Base-by-base conservation (phyloP, 2,329 filamentous ascomycete species). In the Lachnellula suecica region DNA sequence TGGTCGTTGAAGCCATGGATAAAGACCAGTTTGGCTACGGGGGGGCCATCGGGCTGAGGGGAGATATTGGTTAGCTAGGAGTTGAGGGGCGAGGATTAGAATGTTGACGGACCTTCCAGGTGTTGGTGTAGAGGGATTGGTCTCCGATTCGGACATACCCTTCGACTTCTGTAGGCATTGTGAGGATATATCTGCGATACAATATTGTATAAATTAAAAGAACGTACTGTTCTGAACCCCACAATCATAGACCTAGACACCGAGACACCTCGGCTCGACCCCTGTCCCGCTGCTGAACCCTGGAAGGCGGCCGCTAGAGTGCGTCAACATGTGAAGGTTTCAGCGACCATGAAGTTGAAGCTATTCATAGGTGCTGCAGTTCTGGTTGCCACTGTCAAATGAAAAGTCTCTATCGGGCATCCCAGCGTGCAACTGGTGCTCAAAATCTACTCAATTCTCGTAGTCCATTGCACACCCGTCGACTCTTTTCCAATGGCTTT, bases 1-100 rank as follows among this genome's bases (percentile, higher is more conserved):
- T 95, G 90, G 71, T 96, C 92, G 69, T 84, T 91, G 77, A 92
- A 97, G 64, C 92, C 92, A 72, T 97, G 92, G 58, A 97, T 74
- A 71, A 95, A 88, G 63, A 94, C 77, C 45, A 96, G 70, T 60
- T 88, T 88, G 31, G 91, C 91, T 63, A 79, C 81, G 50, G 63
- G 51, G 2, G 61, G 51, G 13, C 42, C 56, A 31, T 65, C 61
- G 7, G 66, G 63, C 66, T 68, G 49, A 3, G 6, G 43, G 23
- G 23, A 23, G n/a, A n/a, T n/a, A n/a, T n/a, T n/a, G 23, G 10
- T 49, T 47, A 38, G 29, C 20, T 55, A 25, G 56, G 42, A 22
- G 15, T 29, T 46, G 10, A 27, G 25, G 25, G 22, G 25, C 3
- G 9, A 23, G 29, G 40, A 42, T 34, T 22, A 23, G 22, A 35